phyloP scores from a whole-genome alignment of 2,329 filamentous ascomycete genomes.

The Exophiala sp. region DNA sequence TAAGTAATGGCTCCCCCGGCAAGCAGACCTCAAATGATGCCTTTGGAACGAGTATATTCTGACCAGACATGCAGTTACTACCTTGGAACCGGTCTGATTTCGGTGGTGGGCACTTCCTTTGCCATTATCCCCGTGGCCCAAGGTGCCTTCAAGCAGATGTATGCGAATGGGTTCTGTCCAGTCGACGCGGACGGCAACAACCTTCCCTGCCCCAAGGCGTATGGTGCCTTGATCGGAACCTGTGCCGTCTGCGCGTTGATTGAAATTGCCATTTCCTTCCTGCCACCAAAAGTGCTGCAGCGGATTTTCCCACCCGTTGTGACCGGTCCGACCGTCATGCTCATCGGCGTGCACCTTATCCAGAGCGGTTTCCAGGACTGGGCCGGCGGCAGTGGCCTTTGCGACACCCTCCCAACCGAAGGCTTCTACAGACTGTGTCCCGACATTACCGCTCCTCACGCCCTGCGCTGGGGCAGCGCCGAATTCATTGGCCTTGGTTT shows the following conservation, averaged over 20 bases:
- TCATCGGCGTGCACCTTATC: slow-evolving; percentile 62
- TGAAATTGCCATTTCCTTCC: slow-evolving; percentile 61
- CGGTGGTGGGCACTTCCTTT: slow-evolving; percentile 63
- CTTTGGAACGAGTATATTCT: neutral
- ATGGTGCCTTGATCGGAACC: slow-evolving; percentile 60
- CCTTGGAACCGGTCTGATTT: slow-evolving; percentile 60
- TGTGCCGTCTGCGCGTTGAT: slow-evolving; percentile 45
- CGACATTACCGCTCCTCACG: slow-evolving; percentile 51
- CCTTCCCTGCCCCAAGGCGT: slow-evolving; percentile 59
- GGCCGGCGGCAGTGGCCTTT: slow-evolving; percentile 58
- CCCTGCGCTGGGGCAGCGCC: slow-evolving; percentile 57
- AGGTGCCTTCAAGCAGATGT: slow-evolving; percentile 58
- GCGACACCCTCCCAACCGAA: slow-evolving; percentile 34
- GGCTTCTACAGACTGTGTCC: slow-evolving; percentile 54
- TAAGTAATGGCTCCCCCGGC: too few species aligned
- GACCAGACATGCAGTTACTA: slow-evolving; percentile 41
- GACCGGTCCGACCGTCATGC: slow-evolving; percentile 60
- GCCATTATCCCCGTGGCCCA: slow-evolving; percentile 60
- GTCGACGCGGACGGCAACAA: slow-evolving; percentile 50
- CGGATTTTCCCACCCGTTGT: slow-evolving; percentile 63
- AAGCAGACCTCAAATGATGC: neutral
- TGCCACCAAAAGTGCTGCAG: slow-evolving; percentile 54
- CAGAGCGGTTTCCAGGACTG: slow-evolving; percentile 59
- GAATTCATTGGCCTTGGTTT: slow-evolving; percentile 64
- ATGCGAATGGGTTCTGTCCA: slow-evolving; percentile 59